Conservation (phyloP, 2,329 filamentous ascomycete genomes). For the Sclerotinia minor region DNA sequence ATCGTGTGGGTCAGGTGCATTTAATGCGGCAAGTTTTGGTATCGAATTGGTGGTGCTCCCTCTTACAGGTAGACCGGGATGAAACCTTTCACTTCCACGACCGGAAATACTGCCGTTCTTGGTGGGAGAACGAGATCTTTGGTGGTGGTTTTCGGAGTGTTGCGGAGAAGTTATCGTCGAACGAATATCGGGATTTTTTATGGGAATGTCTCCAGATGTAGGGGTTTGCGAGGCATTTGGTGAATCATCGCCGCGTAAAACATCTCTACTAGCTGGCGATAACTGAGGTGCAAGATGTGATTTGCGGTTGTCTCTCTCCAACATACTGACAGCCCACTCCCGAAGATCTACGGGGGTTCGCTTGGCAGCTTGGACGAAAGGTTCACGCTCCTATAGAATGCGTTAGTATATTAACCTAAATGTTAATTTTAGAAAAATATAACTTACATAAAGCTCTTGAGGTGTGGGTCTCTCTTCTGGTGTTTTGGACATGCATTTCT, state of each 20-base stretch:
- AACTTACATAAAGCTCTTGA: slow-evolving; percentile 82
- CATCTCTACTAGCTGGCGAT: slow-evolving; percentile 74
- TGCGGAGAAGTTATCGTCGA: slow-evolving; percentile 49
- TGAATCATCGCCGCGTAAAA: slow-evolving; percentile 56
- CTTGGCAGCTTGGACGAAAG: slow-evolving; percentile 95
- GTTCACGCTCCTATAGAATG: slow-evolving; percentile 72
- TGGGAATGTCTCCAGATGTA: slow-evolving; percentile 71
- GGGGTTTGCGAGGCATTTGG: slow-evolving; percentile 54
- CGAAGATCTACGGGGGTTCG: slow-evolving; percentile 90
- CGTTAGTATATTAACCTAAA: slow-evolving; percentile 24
- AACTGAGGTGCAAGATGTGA: slow-evolving; percentile 83
- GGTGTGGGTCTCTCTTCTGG: slow-evolving; percentile 88
- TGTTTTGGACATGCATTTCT: slow-evolving; percentile 89
- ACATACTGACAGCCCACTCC: slow-evolving; percentile 90
- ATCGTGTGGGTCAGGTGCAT: slow-evolving; percentile 42
- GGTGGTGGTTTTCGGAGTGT: slow-evolving; percentile 37
- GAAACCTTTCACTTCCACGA: slow-evolving; percentile 46
- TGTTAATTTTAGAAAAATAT: slow-evolving; percentile 25
- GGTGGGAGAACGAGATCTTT: slow-evolving; percentile 41
- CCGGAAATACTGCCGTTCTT: slow-evolving; percentile 50
- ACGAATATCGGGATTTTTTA: slow-evolving; percentile 54
- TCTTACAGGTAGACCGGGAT: slow-evolving; percentile 52
- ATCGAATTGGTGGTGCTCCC: slow-evolving; percentile 54
- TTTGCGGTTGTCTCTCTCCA: slow-evolving; percentile 94
- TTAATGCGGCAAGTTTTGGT: slow-evolving; percentile 48